Base-by-base conservation (phyloP, 2,329 filamentous ascomycete genomes). In the Aspergillus cejpii region DNA sequence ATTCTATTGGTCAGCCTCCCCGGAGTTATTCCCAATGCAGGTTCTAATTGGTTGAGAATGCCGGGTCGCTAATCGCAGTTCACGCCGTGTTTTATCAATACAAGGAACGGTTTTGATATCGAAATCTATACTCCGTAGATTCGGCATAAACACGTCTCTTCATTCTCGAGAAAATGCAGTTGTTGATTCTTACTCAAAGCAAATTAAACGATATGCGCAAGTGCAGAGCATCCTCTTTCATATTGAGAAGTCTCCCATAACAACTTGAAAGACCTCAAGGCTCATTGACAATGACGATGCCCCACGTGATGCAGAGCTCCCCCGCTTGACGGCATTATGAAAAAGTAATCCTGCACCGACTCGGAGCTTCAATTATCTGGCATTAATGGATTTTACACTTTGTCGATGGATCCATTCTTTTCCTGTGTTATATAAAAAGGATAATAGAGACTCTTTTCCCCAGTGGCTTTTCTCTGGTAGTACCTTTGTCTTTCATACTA, bases 291-390 rank as follows among this genome's bases (percentile, higher is more conserved):
- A 49, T 54, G 47, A 51, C 52, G 45, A 50, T 31, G 41, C 7
- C 5, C 41, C 50, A 54, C 52, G 52, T 54, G 52, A 54, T 38
- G 34, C 37, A 34, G 26, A 43, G 41, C 39, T 48, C 45, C 44
- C n/a, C 49, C 50, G 41, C 44, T 43, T 34, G 31, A 27, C n/a
- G 27, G 23, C 14, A 44, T 29, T 14, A 12, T 27, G 20, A 20
- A 28, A 10, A 34, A 34, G 14, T 14, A 34, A 34, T 11, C 10
- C 17, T 34, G 10, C 12, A 38, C 20, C 11, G 14, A 12, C 21
- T 38, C 36, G 36, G 36, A 38, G 36, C 21, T 38, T 14, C 36
- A 19, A 38, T 38, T 14, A 14, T n/a, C 10, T 24, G 8, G 23
- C 23, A 24, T 8, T 24, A 8, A 23, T 38, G 12, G 17, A 23